Evolutionary conservation across 768 basidiomycete genomes (phyloP).

Genomic region (Amyloporia xantha): DNA sequence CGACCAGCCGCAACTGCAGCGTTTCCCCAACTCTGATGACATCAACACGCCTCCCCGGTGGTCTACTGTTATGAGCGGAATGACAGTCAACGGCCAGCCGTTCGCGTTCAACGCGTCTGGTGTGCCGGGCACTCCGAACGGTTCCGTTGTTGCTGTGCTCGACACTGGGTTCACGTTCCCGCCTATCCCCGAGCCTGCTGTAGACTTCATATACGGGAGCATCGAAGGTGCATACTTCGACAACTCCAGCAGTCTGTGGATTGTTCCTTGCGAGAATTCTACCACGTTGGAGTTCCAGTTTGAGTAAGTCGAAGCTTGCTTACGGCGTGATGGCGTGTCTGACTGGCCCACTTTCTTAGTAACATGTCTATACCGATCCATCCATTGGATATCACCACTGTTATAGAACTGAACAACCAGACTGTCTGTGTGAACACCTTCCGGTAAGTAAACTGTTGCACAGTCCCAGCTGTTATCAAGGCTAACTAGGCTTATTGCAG

Average conservation of each 20-base stretch:
- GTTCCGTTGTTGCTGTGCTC: constrained; percentile 21
- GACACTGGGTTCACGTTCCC: constrained; percentile 26
- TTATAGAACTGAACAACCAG: constrained; percentile 8
- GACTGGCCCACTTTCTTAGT: constrained; percentile 27
- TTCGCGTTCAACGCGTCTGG: constrained; percentile 36
- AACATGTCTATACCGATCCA: constrained; percentile 25
- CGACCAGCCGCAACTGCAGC: constrained; percentile 26
- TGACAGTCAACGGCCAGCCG: constrained; percentile 47
- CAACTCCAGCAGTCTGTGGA: constrained; percentile 18
- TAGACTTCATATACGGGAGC: constrained; percentile 25
- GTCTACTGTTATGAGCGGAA: constrained; percentile 25
- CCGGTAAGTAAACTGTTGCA: constrained; percentile 9
- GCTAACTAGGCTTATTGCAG: constrained; percentile 1
- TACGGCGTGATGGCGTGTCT: not conserved
- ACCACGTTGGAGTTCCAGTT: constrained; percentile 26
- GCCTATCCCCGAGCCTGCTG: constrained; percentile 19
- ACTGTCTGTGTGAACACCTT: constrained; percentile 26
- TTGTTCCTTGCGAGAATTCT: constrained; percentile 25
- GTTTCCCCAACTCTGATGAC: constrained; percentile 25
- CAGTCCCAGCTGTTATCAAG: constrained; percentile 1
- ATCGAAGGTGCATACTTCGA: constrained; percentile 24
- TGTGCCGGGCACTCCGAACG: constrained; percentile 13
- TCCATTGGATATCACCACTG: constrained; percentile 26
- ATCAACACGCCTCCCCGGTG: constrained; percentile 43
- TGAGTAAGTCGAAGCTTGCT: constrained; percentile 11